These are phyloP conservation scores for Cryptococcus jaspeensis DNA, from an alignment of 1,284 basidiomycete species.

Conservation along the genomic window DNA sequence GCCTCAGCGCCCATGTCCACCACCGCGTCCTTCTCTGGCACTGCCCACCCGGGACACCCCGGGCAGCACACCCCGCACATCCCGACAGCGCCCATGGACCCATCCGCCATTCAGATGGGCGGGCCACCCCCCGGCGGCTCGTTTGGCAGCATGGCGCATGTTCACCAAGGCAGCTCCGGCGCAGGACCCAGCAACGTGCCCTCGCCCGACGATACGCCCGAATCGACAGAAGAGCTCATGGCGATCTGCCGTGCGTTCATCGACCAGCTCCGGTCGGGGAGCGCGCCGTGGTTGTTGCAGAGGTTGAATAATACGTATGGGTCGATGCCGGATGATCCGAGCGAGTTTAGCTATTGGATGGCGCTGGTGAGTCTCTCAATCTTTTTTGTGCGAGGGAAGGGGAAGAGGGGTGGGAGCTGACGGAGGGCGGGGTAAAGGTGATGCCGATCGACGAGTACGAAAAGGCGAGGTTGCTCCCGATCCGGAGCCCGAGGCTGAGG, in stretches of 20 bases:
- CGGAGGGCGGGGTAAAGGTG: slow-evolving; percentile 52
- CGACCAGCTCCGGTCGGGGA: slow-evolving; percentile 71
- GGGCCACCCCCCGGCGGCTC: too few relatives aligned
- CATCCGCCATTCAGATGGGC: too few relatives aligned
- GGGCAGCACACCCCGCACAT: too few relatives aligned
- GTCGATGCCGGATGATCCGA: slow-evolving; percentile 61
- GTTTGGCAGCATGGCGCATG: background rate
- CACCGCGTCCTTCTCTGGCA: too few relatives aligned
- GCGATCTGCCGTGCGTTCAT: slow-evolving; percentile 75
- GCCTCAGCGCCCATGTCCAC: background rate
- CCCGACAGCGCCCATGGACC: background rate
- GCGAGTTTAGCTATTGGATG: slow-evolving; percentile 84
- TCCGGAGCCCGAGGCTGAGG: slow-evolving; percentile 73
- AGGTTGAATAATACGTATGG: slow-evolving; percentile 75
- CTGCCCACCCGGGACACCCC: too few relatives aligned
- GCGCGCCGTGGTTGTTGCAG: slow-evolving; percentile 87
- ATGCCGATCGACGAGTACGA: slow-evolving; percentile 94
- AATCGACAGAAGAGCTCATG: slow-evolving; percentile 70
- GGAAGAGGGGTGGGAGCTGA: slow-evolving; percentile 1
- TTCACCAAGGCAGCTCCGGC: slow-evolving; percentile 8
- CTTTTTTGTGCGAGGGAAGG: too few relatives aligned
- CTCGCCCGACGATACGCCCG: slow-evolving; percentile 27
- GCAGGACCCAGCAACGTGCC: background rate
- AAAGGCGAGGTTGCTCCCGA: slow-evolving; percentile 89
- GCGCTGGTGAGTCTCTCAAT: slow-evolving; percentile 65